These are phyloP conservation scores for Massarina eburnea DNA, from an alignment of 2,329 filamentous ascomycete species.

Conservation along the genomic window DNA sequence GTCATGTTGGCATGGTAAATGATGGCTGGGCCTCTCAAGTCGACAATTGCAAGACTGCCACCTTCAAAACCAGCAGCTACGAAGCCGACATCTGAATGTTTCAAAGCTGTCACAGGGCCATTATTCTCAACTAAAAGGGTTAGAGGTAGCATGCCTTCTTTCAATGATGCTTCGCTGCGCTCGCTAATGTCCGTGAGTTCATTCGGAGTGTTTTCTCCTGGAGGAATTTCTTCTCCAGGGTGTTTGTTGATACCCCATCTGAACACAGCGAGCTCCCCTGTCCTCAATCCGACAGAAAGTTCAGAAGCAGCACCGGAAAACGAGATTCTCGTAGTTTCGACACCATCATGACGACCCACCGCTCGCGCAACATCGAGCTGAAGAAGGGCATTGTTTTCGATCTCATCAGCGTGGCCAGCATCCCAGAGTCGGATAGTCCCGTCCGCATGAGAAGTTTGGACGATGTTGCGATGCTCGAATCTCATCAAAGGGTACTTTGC, in stretches of 20 bases:
- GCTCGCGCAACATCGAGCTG: slow-evolving; percentile 87
- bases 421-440: slow-evolving; percentile 94
- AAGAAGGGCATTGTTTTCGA: slow-evolving; percentile 79
- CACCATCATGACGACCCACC: slow-evolving; percentile 73
- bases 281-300: slow-evolving; percentile 75
- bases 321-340: slow-evolving; percentile 77
- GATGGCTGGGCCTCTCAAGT: slow-evolving; percentile 82
- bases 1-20: slow-evolving; percentile 74
- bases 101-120: slow-evolving; percentile 75
- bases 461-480: slow-evolving; percentile 80
- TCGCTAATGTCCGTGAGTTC: slow-evolving; percentile 73
- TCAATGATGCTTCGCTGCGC: slow-evolving; percentile 71
- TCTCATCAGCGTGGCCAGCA: slow-evolving; percentile 84
- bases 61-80: slow-evolving; percentile 82
- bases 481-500: slow-evolving; percentile 69
- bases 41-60: slow-evolving; percentile 78
- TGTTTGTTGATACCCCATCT: slow-evolving; percentile 82
- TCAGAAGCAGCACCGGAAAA: slow-evolving; percentile 82
- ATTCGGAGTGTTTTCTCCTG: slow-evolving; percentile 49
- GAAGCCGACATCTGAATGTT: slow-evolving; percentile 91
- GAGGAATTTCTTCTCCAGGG: slow-evolving; percentile 64
- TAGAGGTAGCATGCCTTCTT: slow-evolving; percentile 78
- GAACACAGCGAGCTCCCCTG: slow-evolving; percentile 85
- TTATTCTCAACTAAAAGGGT: slow-evolving; percentile 81
- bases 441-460: slow-evolving; percentile 87